These are phyloP conservation scores for Intubia oerlemansii DNA, from an alignment of 2,329 filamentous ascomycete species.

Conservation along the genomic window DNA sequence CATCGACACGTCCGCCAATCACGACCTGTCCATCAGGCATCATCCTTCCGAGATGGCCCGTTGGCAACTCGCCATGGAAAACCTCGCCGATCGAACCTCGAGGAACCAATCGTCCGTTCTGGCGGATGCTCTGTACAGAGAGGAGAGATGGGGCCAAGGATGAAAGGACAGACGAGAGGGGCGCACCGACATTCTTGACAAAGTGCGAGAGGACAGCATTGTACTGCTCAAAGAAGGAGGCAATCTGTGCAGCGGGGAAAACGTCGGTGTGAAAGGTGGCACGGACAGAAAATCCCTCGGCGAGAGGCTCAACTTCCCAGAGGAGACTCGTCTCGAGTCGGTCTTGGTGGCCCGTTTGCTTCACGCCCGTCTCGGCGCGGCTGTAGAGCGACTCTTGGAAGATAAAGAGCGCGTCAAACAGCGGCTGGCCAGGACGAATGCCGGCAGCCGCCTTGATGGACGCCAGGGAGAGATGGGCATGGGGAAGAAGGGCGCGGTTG, in stretches of 20 bases:
- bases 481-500: conserved; percentile 43
- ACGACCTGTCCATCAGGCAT: too few relatives aligned
- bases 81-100: too few relatives aligned
- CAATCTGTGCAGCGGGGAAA: conserved; percentile 33
- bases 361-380: conserved; percentile 16
- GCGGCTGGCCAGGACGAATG: conserved; percentile 26
- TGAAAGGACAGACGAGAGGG: conserved; percentile 9
- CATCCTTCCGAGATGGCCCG: too few relatives aligned
- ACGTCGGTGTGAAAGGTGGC: conserved; percentile 24
- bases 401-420: conserved; percentile 65
- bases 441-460: conserved; percentile 45
- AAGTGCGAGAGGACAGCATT: conserved; percentile 21
- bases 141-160: conserved; percentile 14
- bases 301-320: conserved; percentile 50
- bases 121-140: too few relatives aligned
- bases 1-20: too few relatives aligned
- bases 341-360: conserved; percentile 40
- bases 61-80: too few relatives aligned
- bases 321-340: conserved; percentile 56
- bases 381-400: conserved; percentile 56
- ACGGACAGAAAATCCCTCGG: conserved; percentile 17
- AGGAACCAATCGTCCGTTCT: too few relatives aligned
- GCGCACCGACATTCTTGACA: conserved; percentile 9
- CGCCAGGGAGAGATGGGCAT: conserved; percentile 40
- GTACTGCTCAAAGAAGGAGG: conserved; percentile 38